These are phyloP conservation scores for Tolypocladium pustulatum DNA, from an alignment of 2,329 filamentous ascomycete genomes.

Conservation along the genomic window DNA sequence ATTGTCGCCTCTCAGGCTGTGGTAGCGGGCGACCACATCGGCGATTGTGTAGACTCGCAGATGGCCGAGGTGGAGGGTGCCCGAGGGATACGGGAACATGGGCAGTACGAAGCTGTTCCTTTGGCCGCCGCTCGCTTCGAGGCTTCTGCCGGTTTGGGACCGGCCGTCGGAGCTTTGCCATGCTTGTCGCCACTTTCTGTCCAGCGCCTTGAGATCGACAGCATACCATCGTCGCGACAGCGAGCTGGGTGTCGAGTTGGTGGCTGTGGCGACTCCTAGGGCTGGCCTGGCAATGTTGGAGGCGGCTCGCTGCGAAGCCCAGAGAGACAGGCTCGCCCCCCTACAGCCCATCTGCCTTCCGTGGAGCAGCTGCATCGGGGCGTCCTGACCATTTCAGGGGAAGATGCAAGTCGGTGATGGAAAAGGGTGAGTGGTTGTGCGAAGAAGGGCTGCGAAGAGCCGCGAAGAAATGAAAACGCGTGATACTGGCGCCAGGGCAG, in stretches of 20 bases:
- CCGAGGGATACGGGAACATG: conserved; percentile 92
- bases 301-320: conserved; percentile 1
- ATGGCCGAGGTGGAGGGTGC: conserved; percentile 77
- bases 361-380: conserved; percentile 17
- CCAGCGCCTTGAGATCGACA: conserved; percentile 35
- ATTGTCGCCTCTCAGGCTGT: conserved; percentile 60
- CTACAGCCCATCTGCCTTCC: conserved; percentile 12
- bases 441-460: not conserved
- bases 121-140: conserved; percentile 9
- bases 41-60: conserved; percentile 84
- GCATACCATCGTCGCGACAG: conserved; percentile 24
- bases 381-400: conserved; percentile 11
- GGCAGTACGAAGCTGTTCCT: conserved; percentile 61
- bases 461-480: not conserved
- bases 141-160: conserved; percentile 4
- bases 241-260: not conserved
- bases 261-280: not conserved
- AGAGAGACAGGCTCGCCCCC: conserved; percentile 5
- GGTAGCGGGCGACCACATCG: conserved; percentile 71
- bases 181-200: conserved; percentile 39
- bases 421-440: not conserved
- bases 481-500: not conserved
- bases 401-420: not conserved
- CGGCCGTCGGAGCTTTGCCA: conserved; percentile 24
- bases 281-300: not conserved